A percentile compares a stretch with the other conserved stretches of the same genome.
Evolutionary conservation across 352 stramenopile genomes (phyloP).

Genomic region (Phytophthora syringae): DNA sequence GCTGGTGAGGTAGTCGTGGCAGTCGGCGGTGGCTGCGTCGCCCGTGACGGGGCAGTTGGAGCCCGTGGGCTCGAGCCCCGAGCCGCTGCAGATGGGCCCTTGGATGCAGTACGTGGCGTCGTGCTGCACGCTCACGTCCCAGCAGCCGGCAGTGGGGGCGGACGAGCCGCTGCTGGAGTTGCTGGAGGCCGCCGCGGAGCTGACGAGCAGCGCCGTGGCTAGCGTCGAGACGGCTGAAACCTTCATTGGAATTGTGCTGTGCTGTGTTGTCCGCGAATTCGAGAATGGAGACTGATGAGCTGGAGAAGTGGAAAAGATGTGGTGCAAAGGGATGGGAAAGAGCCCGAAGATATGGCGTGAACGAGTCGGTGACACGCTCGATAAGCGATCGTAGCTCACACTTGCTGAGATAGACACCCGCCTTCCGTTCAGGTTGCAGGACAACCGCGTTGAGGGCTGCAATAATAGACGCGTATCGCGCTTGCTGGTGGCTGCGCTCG

Average conservation of each 20-base stretch:
- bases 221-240: slow-evolving; percentile 18
- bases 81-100: slow-evolving; percentile 53
- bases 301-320: slow-evolving; percentile 16
- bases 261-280: slow-evolving; percentile 14
- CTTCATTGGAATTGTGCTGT: slow-evolving; percentile 19
- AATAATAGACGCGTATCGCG: no score
- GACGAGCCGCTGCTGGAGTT: no score
- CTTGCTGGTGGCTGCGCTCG: no score
- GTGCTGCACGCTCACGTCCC: slow-evolving; percentile 48
- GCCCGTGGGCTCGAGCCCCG: slow-evolving; percentile 31
- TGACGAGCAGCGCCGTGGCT: slow-evolving; percentile 10
- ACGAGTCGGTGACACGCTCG: slow-evolving; percentile 10
- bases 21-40: slow-evolving; percentile 56
- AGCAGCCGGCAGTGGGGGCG: no score
- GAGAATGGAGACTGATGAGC: slow-evolving; percentile 27
- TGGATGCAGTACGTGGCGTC: slow-evolving; percentile 62
- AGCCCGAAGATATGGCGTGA: slow-evolving; percentile 21
- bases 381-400: slow-evolving; percentile 11
- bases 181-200: slow-evolving; percentile 5
- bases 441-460: neutral
- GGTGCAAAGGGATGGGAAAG: slow-evolving; percentile 21
- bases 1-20: slow-evolving; percentile 58
- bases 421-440: neutral
- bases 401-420: slow-evolving; percentile 8
- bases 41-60: slow-evolving; percentile 50